Evolutionary conservation across 176 grass and related monocot genomes (phyloP).

Genomic region (Eremochloa ophiuroides): DNA sequence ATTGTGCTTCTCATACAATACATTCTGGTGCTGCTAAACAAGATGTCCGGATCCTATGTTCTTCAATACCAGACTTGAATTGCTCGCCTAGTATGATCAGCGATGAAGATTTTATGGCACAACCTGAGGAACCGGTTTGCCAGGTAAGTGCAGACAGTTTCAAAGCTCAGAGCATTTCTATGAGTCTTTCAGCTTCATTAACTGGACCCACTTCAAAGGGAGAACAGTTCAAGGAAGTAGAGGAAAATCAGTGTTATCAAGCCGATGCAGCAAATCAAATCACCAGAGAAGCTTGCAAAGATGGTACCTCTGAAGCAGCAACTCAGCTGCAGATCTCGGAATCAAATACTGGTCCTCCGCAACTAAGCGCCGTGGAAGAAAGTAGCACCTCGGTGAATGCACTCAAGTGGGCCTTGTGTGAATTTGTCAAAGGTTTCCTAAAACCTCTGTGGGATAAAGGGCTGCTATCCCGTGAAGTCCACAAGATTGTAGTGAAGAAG

Average conservation of each 20-base stretch:
- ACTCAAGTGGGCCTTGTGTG: constrained; percentile 31
- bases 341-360: constrained; percentile 26
- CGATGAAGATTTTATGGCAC: constrained; percentile 6
- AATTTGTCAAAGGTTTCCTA: constrained; percentile 40
- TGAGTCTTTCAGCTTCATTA: constrained; percentile 11
- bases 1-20: not conserved
- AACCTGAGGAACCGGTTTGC: not conserved
- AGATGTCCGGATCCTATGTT: not conserved
- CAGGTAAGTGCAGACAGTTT: not conserved
- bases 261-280: not conserved
- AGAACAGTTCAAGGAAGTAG: constrained; percentile 11
- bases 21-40: constrained; percentile 10
- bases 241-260: constrained; percentile 5
- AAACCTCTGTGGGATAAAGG: constrained; percentile 43
- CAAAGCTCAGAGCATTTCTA: not conserved
- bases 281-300: not conserved
- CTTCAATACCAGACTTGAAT: constrained; percentile 44
- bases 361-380: not conserved
- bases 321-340: constrained; percentile 7
- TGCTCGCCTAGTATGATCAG: constrained; percentile 9
- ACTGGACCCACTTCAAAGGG: not conserved
- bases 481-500: constrained; percentile 44
- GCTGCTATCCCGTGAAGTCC: constrained; percentile 26
- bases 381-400: not conserved
- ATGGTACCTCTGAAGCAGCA: not conserved